Evolutionary conservation across 306 rosid genomes (phyloP), one percentile per base, ranked within the genome.

Genomic region (Trifolium dubium): DNA sequence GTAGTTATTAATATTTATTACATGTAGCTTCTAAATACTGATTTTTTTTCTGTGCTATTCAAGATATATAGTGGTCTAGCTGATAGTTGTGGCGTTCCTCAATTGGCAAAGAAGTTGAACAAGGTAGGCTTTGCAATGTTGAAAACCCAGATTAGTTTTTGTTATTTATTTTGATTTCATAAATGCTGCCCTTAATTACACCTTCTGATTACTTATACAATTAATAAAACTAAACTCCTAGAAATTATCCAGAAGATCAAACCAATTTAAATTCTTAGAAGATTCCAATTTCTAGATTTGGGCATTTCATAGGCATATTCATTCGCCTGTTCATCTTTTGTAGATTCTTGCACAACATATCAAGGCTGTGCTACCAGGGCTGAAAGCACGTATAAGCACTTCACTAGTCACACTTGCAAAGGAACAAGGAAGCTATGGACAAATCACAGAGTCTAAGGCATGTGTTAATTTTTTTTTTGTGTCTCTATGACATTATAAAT

Each of bases 91-190:
- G 97, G 99, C 28, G 81, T 94, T 79, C 92, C 98, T 81, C 99
- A 89, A 78, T 81, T 94, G 85, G 99, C 99, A 31, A 92, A 94
- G 90, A 92, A 86, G 79, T 87, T 94, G 89, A 94, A 94, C 88
- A 92, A 94, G 96, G 99, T 94, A 86, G 55, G 49, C 32, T 74
- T 35, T 72, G 71, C 62, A 50, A 37, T 67, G 67, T 71, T 76
- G 78, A 67, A 72, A 41, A 28, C 17, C 5, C 77, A 43, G 61
- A 76, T 59, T 61, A 34, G 67, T 43, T 34, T 59, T 32, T 67
- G 11, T 23, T 64, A 64, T 50, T 46, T 53, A 32, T 68, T 78
- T 73, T 58, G 40, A 11, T 61, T 53, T 43, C 35, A 67, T 58
- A 44, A 62, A 44, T 82, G 30, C 29, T 47, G 68, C 17, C 60